Percentiles rank a stretch among this genome's conserved stretches.
These are phyloP conservation scores for Colletotrichum lindemuthianum DNA, from an alignment of 2,329 filamentous ascomycete genomes.

Conservation along the genomic window DNA sequence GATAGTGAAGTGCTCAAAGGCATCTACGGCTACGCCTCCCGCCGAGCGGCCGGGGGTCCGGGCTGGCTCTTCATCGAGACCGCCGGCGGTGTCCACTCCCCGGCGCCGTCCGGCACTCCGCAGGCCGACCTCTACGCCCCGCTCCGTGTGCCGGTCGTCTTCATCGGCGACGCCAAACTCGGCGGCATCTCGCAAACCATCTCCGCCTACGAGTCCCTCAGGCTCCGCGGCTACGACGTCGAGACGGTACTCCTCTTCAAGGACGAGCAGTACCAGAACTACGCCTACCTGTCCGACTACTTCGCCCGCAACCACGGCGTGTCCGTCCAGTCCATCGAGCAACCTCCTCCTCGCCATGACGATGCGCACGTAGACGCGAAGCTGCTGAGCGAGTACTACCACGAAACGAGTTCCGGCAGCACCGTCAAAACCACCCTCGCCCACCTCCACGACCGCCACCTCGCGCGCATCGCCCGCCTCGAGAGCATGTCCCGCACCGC, in stretches of 20 bases:
- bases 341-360: conserved; percentile 63
- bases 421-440: conserved; percentile 58
- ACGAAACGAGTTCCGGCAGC: conserved; percentile 50
- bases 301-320: conserved; percentile 70
- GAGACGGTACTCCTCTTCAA: conserved; percentile 76
- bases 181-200: conserved; percentile 86
- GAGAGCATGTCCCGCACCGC: conserved; percentile 71
- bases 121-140: conserved; percentile 83
- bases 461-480: conserved; percentile 65
- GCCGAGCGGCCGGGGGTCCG: conserved; percentile 52
- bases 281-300: conserved; percentile 73
- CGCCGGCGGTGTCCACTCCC: conserved; percentile 84
- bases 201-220: conserved; percentile 81
- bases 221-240: conserved; percentile 82
- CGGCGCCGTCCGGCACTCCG: conserved; percentile 77
- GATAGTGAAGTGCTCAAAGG: conserved; percentile 60
- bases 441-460: conserved; percentile 63
- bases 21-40: conserved; percentile 56
- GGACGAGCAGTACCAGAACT: conserved; percentile 73
- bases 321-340: conserved; percentile 64
- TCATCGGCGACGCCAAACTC: conserved; percentile 79
- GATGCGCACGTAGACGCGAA: conserved; percentile 59
- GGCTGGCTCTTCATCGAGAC: conserved; percentile 81
- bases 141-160: conserved; percentile 76
- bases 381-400: conserved; percentile 73